Base-by-base conservation (phyloP, 176 grass and related monocot species). In the Phragmites australis region DNA sequence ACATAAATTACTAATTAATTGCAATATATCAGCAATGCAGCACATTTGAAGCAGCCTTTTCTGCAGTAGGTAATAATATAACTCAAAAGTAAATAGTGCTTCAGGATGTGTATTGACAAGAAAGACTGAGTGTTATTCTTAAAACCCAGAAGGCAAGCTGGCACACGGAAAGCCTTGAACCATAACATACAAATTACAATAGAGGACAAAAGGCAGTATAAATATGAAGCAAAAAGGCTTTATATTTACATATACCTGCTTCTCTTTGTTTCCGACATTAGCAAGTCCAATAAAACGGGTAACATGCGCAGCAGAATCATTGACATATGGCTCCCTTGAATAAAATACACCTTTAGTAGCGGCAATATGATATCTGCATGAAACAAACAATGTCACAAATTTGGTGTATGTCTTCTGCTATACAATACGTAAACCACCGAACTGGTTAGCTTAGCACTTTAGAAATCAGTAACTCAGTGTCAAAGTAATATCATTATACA, bases 281-380 rank as follows among this genome's bases (percentile, higher is more conserved):
- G 90, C 92, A 81, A 98, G 95, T 69, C 95, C 95, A 81, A 98
- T 85, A 86, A 98, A 98, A 83, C 92, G 90, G 19, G 92, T 93
- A 68, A 93, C 83, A 80, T 94, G 95, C 14, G 78, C 78, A 86
- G 90, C 84, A 6, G 87, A 85, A 81, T 90, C 83, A 53, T 94
- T 98, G 3, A 62, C 48, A 81, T 98, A 98, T 10, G 96, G 92
- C 51, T 94, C 92, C 87, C 96, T 89, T 70, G 88, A 84, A 81
- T 89, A 98, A 82, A 91, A 98, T 70, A 86, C 70, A 87, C 90
- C 83, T 89, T 94, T 98, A 26, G 96, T 91, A 74, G 88, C 92
- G 44, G 96, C 86, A 88, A 94, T 88, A 40, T 98, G 96, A 80
- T 98, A 98, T 78, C 92, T 98, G 89, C 55, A 87, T 17, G 60